Evolutionary conservation across 805 yeast species (phyloP), one percentile per base, ranked within the genome.

Genomic region (Cyberlindnera xishuangbannaensis): DNA sequence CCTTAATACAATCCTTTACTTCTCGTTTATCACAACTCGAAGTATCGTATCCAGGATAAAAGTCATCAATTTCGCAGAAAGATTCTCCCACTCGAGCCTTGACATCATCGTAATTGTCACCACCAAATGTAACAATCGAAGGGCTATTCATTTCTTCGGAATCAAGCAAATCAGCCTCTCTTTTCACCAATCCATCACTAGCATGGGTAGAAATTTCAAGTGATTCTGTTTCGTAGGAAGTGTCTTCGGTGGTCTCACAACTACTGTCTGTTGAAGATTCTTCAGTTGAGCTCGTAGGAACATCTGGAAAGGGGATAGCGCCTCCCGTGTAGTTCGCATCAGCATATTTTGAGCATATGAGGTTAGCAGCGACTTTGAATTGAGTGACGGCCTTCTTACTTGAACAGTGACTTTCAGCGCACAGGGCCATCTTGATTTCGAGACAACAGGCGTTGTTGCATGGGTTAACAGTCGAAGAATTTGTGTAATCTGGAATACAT

Each of bases 381-480:
- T 39, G 34, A 9, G 23, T 35, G 7, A 44, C 36, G 0, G 47
- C 41, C n/a, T 25, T 39, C 22, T 38, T 40, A 23, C 38, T 43
- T 11, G 32, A 31, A 27, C 55, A 50, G 18, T 45, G 45, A 0
- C 41, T 28, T 20, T 40, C 34, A 2, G 55, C 49, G 36, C 55
- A 50, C 20, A 40, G 28, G 1, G 44, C 50, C 53, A 48, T 48
- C 22, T 43, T 34, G 8, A 40, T 44, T 28, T 47, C 46, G 12
- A 44, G 42, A 34, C 55, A 50, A 29, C 55, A 50, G 6, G 55
- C 55, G 22, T 33, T 39, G 28, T 48, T 48, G 22, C 55, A 50
- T 1, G 39, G 37, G 23, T 48, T 48, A 5, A 33, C 13, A 1
- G 30, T 26, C n/a, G n/a, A n/a, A n/a, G n/a, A n/a, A 30, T 41